Percentiles rank a stretch among this genome's conserved stretches.
Evolutionary conservation across 768 basidiomycete species (phyloP).

Genomic region (Xerocomellus intermedius): DNA sequence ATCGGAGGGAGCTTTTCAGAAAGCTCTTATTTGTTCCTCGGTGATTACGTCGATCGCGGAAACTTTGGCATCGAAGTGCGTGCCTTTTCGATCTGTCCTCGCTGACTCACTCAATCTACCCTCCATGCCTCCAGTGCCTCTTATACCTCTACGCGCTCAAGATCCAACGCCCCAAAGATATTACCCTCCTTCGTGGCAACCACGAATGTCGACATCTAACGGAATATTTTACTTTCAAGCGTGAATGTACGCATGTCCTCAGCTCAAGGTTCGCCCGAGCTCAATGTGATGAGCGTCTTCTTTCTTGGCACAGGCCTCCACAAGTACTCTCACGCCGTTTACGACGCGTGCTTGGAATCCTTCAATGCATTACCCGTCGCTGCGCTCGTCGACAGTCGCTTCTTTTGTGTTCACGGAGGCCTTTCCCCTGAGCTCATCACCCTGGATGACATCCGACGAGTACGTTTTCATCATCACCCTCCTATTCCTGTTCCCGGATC

Average conservation of each 20-base stretch:
- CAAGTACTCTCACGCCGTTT: conserved; percentile 49
- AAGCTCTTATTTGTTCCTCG: conserved; percentile 88
- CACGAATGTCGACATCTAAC: conserved; percentile 97
- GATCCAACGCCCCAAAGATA: conserved; percentile 79
- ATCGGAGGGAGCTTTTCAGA: conserved; percentile 85
- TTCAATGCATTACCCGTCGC: conserved; percentile 90
- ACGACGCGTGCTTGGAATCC: conserved; percentile 88
- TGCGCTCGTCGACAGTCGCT: conserved; percentile 90
- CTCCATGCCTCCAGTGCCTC: conserved; percentile 56
- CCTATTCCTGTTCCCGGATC: background rate
- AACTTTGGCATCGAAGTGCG: conserved; percentile 81
- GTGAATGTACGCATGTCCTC: conserved; percentile 71
- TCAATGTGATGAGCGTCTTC: conserved; percentile 7
- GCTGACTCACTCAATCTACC: background rate
- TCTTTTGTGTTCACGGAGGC: conserved; percentile 98
- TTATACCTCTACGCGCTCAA: conserved; percentile 93
- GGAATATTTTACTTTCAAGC: conserved; percentile 97
- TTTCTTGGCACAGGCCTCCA: conserved; percentile 25
- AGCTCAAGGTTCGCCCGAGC: background rate
- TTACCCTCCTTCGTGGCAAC: conserved; percentile 88
- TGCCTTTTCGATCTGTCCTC: background rate
- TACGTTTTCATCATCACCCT: conserved; percentile 34
- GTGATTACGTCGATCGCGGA: conserved; percentile 97
- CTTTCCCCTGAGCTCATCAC: conserved; percentile 83
- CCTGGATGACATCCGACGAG: conserved; percentile 69